phyloP scores from a whole-genome alignment of 2,329 filamentous ascomycete species.

The Hypoxylon sp. region DNA sequence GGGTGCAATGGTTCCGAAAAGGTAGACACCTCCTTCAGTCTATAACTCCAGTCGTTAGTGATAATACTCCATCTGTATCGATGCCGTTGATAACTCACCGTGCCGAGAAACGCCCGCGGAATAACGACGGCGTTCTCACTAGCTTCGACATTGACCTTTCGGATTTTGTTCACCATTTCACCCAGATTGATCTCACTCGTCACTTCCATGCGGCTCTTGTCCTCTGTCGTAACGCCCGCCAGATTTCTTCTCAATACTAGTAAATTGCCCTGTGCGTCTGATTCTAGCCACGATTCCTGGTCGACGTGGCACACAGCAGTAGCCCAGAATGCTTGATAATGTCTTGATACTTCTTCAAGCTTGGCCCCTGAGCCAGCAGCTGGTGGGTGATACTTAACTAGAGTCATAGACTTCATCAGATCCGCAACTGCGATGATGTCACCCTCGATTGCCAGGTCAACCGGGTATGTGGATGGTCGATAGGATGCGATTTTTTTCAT shows the following conservation, averaged over 20 bases:
- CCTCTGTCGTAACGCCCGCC: constrained; percentile 80
- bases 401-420: constrained; percentile 90
- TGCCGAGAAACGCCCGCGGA: constrained; percentile 89
- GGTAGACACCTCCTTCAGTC: constrained; percentile 92
- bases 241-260: constrained; percentile 82
- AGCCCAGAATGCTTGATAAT: constrained; percentile 85
- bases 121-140: constrained; percentile 76
- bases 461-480: constrained; percentile 85
- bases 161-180: constrained; percentile 93
- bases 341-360: constrained; percentile 81
- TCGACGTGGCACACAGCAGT: constrained; percentile 83
- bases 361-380: constrained; percentile 70
- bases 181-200: constrained; percentile 88
- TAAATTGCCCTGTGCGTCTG: constrained; percentile 90
- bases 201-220: constrained; percentile 77
- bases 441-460: constrained; percentile 81
- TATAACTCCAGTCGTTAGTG: constrained; percentile 57
- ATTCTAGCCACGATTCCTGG: constrained; percentile 82
- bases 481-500: constrained; percentile 82
- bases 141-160: constrained; percentile 77
- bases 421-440: constrained; percentile 88
- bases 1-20: constrained; percentile 84
- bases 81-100: constrained; percentile 69
- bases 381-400: constrained; percentile 79
- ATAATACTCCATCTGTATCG: not conserved